phyloP scores from a whole-genome alignment of 108 stramenopile genomes.

The Cylindrotheca closterium region DNA sequence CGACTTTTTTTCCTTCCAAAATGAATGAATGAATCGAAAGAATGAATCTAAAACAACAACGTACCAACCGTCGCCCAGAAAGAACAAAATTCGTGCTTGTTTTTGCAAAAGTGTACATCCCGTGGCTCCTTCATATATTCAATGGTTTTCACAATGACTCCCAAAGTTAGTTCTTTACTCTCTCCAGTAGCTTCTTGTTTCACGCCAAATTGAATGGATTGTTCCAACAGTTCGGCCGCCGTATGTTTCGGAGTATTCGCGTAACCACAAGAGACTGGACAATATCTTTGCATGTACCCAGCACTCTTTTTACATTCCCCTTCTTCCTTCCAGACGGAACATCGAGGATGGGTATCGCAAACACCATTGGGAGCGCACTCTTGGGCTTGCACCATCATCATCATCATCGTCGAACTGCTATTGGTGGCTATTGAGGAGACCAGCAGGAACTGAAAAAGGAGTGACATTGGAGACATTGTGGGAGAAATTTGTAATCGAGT shows the following conservation, averaged over 20 bases:
- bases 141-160: neutral
- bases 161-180: neutral
- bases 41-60: no score
- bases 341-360: constrained; percentile 57
- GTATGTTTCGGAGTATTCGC: neutral
- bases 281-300: neutral
- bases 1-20: no score
- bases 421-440: no score
- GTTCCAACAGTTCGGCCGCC: neutral
- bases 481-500: no score
- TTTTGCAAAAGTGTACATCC: neutral
- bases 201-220: neutral
- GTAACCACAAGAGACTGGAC: neutral
- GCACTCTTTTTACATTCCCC: constrained; percentile 32
- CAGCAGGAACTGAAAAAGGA: no score
- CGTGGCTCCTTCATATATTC: neutral
- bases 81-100: neutral
- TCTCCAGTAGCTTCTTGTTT: neutral
- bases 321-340: constrained; percentile 41
- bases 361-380: constrained; percentile 37
- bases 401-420: no score
- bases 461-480: no score
- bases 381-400: constrained; percentile 30
- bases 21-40: no score
- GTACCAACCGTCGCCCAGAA: neutral